phyloP scores from a whole-genome alignment of 1,284 basidiomycete genomes.

The Chiua sp. region DNA sequence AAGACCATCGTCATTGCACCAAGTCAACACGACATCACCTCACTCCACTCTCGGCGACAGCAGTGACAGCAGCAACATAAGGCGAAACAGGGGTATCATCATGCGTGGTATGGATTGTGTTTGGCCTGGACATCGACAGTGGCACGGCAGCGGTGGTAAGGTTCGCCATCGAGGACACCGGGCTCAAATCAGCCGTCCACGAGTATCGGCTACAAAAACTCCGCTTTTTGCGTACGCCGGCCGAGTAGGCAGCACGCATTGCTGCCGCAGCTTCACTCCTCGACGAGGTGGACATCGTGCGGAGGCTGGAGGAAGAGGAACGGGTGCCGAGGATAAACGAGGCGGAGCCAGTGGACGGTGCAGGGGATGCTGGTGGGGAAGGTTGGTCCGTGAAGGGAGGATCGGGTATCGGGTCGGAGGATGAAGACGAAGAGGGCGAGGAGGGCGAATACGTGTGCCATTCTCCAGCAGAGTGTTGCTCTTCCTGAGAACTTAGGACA shows the following conservation, averaged over 20 bases:
- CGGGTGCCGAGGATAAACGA: slow-evolving; percentile 34
- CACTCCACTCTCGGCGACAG: slow-evolving; percentile 8
- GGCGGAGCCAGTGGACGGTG: slow-evolving; percentile 32
- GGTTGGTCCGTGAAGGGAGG: slow-evolving; percentile 18
- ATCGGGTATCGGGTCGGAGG: slow-evolving; percentile 34
- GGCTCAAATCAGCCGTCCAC: slow-evolving; percentile 47
- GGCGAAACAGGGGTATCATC: slow-evolving; percentile 7
- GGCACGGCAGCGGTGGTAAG: slow-evolving; percentile 12
- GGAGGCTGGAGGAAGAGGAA: slow-evolving; percentile 37
- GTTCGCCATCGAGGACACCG: slow-evolving; percentile 30
- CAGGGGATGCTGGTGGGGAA: slow-evolving; percentile 40
- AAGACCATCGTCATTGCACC: slow-evolving; percentile 21
- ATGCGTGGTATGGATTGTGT: slow-evolving; percentile 8
- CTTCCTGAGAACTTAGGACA: slow-evolving; percentile 31
- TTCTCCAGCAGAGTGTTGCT: slow-evolving; percentile 29
- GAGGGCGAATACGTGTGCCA: slow-evolving; percentile 37
- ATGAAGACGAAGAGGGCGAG: slow-evolving; percentile 37
- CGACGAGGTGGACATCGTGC: slow-evolving; percentile 26
- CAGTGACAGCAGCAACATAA: slow-evolving; percentile 6
- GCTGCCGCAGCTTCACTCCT: slow-evolving; percentile 45
- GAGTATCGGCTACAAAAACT: slow-evolving; percentile 60
- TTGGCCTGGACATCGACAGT: slow-evolving; percentile 19
- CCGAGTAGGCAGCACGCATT: slow-evolving; percentile 61
- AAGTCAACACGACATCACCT: slow-evolving; percentile 10
- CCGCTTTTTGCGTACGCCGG: slow-evolving; percentile 59